Conservation (phyloP, 1,139 yeast species). For the Pichia sp. region DNA sequence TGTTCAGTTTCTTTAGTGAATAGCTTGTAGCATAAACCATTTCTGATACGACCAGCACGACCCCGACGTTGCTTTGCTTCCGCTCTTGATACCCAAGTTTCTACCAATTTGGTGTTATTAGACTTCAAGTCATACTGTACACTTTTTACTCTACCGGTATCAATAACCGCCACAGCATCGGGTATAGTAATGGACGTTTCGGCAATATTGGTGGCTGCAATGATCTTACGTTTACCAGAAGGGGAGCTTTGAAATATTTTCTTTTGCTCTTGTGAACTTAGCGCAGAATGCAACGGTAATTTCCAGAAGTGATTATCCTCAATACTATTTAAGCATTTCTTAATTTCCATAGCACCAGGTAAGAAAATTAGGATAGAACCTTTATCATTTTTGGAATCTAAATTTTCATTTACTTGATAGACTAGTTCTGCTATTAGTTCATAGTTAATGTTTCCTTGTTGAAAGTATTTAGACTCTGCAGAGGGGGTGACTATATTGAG, state of each 20-base stretch:
- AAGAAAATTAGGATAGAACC: constrained; percentile 83
- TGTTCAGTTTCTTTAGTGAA: constrained; percentile 61
- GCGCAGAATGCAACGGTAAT: constrained; percentile 83
- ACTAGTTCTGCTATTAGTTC: constrained; percentile 62
- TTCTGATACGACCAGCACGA: constrained; percentile 94
- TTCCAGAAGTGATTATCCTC: constrained; percentile 33
- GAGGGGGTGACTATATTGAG: constrained; percentile 45
- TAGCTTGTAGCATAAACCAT: constrained; percentile 77
- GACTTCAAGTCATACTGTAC: constrained; percentile 63
- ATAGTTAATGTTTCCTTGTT: constrained; percentile 65
- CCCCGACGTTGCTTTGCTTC: constrained; percentile 94
- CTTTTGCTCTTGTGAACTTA: constrained; percentile 78
- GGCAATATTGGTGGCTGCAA: constrained; percentile 82
- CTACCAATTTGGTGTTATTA: constrained; percentile 68
- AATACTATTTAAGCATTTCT: constrained; percentile 43
- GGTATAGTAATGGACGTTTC: constrained; percentile 70
- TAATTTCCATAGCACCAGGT: constrained; percentile 90
- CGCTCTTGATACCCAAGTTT: constrained; percentile 85
- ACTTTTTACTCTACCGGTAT: constrained; percentile 79
- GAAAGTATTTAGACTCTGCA: constrained; percentile 61
- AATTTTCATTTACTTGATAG: constrained; percentile 45
- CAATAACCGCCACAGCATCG: constrained; percentile 89
- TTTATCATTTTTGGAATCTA: constrained; percentile 38
- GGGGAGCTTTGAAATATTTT: constrained; percentile 59
- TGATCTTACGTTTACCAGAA: constrained; percentile 59